These are phyloP conservation scores for Globisporangium takayamanum DNA, from an alignment of 352 stramenopile species.

Conservation along the genomic window DNA sequence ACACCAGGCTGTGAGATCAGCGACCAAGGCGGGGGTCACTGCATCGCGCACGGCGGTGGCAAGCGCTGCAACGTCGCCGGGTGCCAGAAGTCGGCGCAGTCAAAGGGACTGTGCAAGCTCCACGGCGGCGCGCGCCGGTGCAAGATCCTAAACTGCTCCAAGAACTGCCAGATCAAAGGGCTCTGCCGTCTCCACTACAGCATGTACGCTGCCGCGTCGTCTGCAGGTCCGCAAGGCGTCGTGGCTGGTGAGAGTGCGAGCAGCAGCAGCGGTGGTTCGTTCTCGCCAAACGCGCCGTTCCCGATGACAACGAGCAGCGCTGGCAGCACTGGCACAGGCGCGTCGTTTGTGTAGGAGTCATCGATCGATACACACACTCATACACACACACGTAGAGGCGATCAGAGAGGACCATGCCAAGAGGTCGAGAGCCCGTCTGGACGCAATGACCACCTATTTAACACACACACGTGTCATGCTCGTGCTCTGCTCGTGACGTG, in stretches of 20 bases:
- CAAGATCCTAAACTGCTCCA: slow-evolving; percentile 58
- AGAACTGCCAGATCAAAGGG: slow-evolving; percentile 80
- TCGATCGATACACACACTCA: too few species aligned
- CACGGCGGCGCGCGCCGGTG: slow-evolving; percentile 77
- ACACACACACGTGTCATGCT: too few species aligned
- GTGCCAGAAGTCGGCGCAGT: slow-evolving; percentile 82
- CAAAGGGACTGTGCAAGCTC: slow-evolving; percentile 75
- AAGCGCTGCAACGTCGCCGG: slow-evolving; percentile 56
- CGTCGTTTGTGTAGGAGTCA: too few species aligned
- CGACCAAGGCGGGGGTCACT: slow-evolving; percentile 82
- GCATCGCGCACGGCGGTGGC: slow-evolving; percentile 49
- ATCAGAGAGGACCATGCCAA: too few species aligned
- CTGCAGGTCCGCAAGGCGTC: background rate
- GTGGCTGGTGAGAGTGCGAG: background rate
- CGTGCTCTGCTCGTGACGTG: too few species aligned
- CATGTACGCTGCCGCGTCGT: slow-evolving; percentile 15
- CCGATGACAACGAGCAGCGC: too few species aligned
- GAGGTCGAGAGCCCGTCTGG: too few species aligned
- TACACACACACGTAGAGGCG: too few species aligned
- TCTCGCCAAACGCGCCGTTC: background rate
- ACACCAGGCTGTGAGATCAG: slow-evolving; percentile 77
- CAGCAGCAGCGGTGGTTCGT: background rate
- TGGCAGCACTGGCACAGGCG: too few species aligned
- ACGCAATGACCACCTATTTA: too few species aligned
- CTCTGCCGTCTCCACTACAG: slow-evolving; percentile 72